These are phyloP conservation scores for Hypoxylon sp. DNA, from an alignment of 2,329 filamentous ascomycete species.

Conservation along the genomic window DNA sequence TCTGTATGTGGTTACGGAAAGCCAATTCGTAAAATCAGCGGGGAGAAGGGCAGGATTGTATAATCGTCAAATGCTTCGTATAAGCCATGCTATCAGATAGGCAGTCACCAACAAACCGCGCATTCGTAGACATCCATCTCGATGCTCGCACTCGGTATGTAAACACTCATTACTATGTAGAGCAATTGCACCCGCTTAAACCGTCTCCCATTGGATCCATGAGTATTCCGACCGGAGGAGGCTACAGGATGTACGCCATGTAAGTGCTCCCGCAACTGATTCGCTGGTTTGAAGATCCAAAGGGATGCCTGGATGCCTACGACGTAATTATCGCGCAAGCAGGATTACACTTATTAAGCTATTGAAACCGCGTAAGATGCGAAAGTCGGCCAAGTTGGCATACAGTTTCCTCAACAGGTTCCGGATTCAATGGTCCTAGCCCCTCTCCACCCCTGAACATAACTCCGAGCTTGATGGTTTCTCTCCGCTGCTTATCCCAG, in stretches of 20 bases:
- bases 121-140: conserved; percentile 33
- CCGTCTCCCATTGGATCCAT: conserved; percentile 33
- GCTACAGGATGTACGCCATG: conserved; percentile 33
- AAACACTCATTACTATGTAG: conserved; percentile 35
- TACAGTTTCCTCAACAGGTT: conserved; percentile 34
- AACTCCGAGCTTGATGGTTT: conserved; percentile 41
- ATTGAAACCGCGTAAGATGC: conserved; percentile 2
- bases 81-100: conserved; percentile 7
- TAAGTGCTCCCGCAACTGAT: conserved; percentile 41
- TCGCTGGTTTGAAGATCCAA: conserved; percentile 27
- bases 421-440: conserved; percentile 31
- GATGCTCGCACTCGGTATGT: conserved; percentile 9
- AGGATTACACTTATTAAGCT: conserved; percentile 32
- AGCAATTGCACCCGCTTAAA: conserved; percentile 40
- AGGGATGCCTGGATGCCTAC: conserved; percentile 27
- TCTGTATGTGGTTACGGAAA: conserved; percentile 16
- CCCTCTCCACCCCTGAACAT: conserved; percentile 22
- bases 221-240: conserved; percentile 29
- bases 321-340: conserved; percentile 43
- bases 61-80: conserved; percentile 21
- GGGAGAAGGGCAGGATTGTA: conserved; percentile 24
- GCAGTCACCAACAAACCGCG: conserved; percentile 36
- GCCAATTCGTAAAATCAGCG: background rate
- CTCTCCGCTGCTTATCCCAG: conserved; percentile 30
- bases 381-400: conserved; percentile 21